phyloP scores from a whole-genome alignment of 768 basidiomycete species.

The Boletus edulis region DNA sequence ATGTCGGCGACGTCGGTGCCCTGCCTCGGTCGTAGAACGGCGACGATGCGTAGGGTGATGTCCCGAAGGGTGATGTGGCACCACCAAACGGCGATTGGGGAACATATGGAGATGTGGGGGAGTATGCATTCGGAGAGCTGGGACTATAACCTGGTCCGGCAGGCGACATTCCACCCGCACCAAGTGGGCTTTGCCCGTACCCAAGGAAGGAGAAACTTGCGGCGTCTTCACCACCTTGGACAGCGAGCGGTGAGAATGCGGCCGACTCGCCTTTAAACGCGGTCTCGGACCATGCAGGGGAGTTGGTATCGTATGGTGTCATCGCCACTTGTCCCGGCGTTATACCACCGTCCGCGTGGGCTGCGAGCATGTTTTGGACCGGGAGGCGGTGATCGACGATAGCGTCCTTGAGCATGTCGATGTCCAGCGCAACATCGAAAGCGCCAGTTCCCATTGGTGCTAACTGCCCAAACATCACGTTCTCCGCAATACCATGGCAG shows the following conservation, averaged over 20 bases:
- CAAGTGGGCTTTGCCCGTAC: slow-evolving; percentile 83
- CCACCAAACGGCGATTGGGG: slow-evolving; percentile 81
- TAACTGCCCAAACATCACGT: slow-evolving; percentile 98
- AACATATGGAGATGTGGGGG: slow-evolving; percentile 87
- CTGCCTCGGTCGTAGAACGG: slow-evolving; percentile 74
- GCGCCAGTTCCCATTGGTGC: slow-evolving; percentile 99
- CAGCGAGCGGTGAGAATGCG: slow-evolving; percentile 93
- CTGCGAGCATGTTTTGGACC: slow-evolving; percentile 74
- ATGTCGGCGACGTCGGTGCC: slow-evolving; percentile 68
- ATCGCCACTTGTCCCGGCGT: slow-evolving; percentile 89
- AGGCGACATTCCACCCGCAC: slow-evolving; percentile 87
- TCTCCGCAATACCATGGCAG: slow-evolving; percentile 98
- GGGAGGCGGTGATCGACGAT: slow-evolving; percentile 95
- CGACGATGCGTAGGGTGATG: slow-evolving; percentile 81
- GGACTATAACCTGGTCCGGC: slow-evolving; percentile 87
- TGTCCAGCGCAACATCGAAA: slow-evolving; percentile 94
- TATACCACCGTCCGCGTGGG: slow-evolving; percentile 83
- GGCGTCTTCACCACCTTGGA: slow-evolving; percentile 81
- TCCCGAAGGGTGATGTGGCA: slow-evolving; percentile 80
- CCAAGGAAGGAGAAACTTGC: slow-evolving; percentile 71
- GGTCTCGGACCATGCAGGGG: slow-evolving; percentile 78
- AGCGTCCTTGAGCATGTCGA: slow-evolving; percentile 98
- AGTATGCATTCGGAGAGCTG: slow-evolving; percentile 86
- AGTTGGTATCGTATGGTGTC: slow-evolving; percentile 95
- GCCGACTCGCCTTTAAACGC: slow-evolving; percentile 82